phyloP scores from a whole-genome alignment of 1,284 basidiomycete species.

The Boletus mariae region DNA sequence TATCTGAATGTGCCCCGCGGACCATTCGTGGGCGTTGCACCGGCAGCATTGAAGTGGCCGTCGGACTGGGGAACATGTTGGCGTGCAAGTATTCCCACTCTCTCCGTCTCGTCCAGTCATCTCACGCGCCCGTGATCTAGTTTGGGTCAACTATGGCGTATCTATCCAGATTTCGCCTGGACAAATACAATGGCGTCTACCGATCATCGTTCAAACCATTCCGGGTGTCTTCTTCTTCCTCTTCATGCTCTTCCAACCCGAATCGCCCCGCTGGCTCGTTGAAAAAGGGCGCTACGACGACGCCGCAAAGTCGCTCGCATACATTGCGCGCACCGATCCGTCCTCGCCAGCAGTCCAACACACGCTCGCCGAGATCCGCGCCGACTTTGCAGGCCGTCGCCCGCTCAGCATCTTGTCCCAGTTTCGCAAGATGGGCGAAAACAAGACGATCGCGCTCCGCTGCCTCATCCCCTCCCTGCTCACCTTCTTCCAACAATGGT shows the following conservation, averaged over 20 bases:
- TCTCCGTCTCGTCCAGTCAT: conserved; percentile 2
- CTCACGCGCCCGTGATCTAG: conserved; percentile 26
- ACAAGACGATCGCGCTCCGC: conserved; percentile 40
- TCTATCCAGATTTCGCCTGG: conserved; percentile 35
- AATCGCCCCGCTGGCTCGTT: conserved; percentile 64
- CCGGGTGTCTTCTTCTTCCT: conserved; percentile 48
- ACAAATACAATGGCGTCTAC: conserved; percentile 52
- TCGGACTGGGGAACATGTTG: conserved; percentile 49
- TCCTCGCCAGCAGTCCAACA: conserved; percentile 41
- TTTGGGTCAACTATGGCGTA: conserved; percentile 48
- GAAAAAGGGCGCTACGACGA: conserved; percentile 49
- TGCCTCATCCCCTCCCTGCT: conserved; percentile 51
- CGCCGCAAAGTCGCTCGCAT: conserved; percentile 49
- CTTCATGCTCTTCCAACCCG: conserved; percentile 50
- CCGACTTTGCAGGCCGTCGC: conserved; percentile 45
- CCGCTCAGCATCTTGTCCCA: conserved; percentile 37
- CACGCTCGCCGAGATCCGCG: conserved; percentile 51
- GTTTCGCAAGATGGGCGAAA: conserved; percentile 44
- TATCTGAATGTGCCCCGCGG: conserved; percentile 55
- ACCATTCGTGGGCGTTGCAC: conserved; percentile 57
- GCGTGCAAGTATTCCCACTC: conserved; percentile 38
- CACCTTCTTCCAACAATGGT: conserved; percentile 59
- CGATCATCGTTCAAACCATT: conserved; percentile 51
- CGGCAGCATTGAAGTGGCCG: conserved; percentile 52
- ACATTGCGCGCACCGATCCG: conserved; percentile 39